Base-by-base conservation (phyloP, 306 rosid species). In the Alnus glutinosa region DNA sequence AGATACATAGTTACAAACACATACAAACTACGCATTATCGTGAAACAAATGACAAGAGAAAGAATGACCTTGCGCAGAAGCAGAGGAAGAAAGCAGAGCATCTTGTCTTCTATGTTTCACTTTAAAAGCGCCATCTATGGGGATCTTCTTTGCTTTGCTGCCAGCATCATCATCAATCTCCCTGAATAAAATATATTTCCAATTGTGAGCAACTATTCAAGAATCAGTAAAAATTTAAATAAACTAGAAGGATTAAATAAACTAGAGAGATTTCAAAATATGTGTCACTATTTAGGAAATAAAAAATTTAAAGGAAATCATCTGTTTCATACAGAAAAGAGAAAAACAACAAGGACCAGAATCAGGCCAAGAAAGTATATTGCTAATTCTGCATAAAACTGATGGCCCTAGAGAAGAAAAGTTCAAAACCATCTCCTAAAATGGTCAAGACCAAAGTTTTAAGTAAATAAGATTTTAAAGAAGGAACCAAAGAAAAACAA, bases 51-150 rank as follows among this genome's bases (percentile, higher is more conserved):
- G 30, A 51, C 1, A 39, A 2, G 32, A 11, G 77, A 68, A 79
- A n/a, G 51, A 49, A 28, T 67, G 80, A 89, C 98, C 94, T 78
- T 83, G 87, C 5, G 84, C 76, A 23, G 89, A 86, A 83, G 83
- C 73, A 73, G 83, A 30, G 55, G 3, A 82, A 59, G 88, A 70
- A 37, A 86, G 47, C 13, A 79, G 57, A 69, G 57, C 47, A 47
- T 69, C 55, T 73, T 28, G 71, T 73, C 51, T 83, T 28, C 83
- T 80, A 59, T 50, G 75, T 42, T 77, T 78, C 13, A 49, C 66
- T 70, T 58, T 28, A 47, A 61, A 46, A 76, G 39, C 71, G 68
- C 54, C 80, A 30, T 78, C 39, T 32, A 16, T 36, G 74, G 82
- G 70, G 36, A 32, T 62, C 57, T 55, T 81, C 59, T 69, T 74